Conservation (phyloP, 495 filamentous ascomycete genomes). For the Talaromyces nanjingensis region DNA sequence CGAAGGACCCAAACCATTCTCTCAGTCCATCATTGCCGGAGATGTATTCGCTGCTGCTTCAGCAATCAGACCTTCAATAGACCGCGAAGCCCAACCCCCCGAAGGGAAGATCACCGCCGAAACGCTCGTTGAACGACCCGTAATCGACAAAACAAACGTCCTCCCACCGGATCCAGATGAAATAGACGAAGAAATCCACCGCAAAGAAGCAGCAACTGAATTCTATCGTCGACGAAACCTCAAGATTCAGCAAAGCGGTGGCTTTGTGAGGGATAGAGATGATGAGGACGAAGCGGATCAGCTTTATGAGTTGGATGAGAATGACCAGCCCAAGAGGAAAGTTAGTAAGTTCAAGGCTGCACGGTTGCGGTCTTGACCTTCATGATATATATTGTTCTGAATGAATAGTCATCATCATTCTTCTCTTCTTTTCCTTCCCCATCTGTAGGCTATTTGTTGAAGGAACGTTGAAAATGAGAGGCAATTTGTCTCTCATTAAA, state of each 20-base stretch:
- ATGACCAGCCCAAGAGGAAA: constrained; percentile 59
- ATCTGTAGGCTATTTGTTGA: background rate
- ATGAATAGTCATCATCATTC: background rate
- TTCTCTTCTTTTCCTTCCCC: background rate
- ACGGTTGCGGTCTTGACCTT: constrained; percentile 42
- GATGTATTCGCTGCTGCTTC: constrained; percentile 14
- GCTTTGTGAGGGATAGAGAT: constrained; percentile 51
- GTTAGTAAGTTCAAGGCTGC: constrained; percentile 89
- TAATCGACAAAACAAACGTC: constrained; percentile 16
- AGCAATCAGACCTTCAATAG: background rate
- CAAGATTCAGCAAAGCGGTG: constrained; percentile 72
- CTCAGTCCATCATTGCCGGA: constrained; percentile 34
- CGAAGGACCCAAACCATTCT: constrained; percentile 39
- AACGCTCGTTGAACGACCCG: constrained; percentile 56
- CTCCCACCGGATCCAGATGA: constrained; percentile 56
- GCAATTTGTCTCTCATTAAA: background rate
- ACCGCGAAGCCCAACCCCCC: constrained; percentile 41
- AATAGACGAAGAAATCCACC: constrained; percentile 62
- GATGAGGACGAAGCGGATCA: constrained; percentile 54
- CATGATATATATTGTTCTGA: background rate
- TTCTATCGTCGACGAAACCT: constrained; percentile 73
- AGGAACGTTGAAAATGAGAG: background rate
- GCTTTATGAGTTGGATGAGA: constrained; percentile 17
- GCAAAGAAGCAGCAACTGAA: constrained; percentile 71
- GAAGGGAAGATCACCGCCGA: constrained; percentile 50